Base-by-base conservation (phyloP, 805 yeast genomes). In the Yamadazyma laniorum region DNA sequence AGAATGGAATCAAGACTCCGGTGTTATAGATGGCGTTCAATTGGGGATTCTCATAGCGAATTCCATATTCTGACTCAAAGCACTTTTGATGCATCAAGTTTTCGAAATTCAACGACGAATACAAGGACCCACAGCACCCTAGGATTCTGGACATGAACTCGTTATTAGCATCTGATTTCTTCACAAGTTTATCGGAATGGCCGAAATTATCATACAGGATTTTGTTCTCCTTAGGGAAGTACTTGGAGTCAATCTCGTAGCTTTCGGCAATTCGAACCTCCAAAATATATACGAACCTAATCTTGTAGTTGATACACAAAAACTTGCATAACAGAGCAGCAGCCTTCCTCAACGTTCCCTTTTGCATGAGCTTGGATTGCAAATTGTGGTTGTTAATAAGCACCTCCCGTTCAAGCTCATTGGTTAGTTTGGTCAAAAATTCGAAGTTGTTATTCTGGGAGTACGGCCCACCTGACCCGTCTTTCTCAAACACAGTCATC, bases 391-490 rank as follows among this genome's bases (percentile, higher is more conserved):
- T 65, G 17, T 31, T 34, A 7, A 23, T 29, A 4, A 27, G 11
- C 22, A 41, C 46, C 16, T 32, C 34, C 16, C 28, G 34, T 34
- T 45, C 53, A 25, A 35, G 48, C 27, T 37, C 39, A 9, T 33
- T 43, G 9, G 37, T 36, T 1, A 32, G 44, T 29, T 43, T 41
- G 16, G 37, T 35, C 17, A 45, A 25, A 46, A 71, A 69, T 40
- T 73, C 59, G 37, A 77, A 66, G 40, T 63, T 69, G 32, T 64
- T 63, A 46, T 74, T 74, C 38, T 67, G 80, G 3, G 68, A 62
- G 47, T 79, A 80, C n/a, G 80, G 74, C 12, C 73, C 71, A 12
- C 85, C 85, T 5, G 83, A 75, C 0, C 84, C 84, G 57, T 80
- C 85, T 43, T 71, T 72, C 47, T 79, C 85, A 53, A 75, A 79